A percentile compares a stretch with the other conserved stretches of the same genome.
Evolutionary conservation across 192 early-diverging fungal species (phyloP).

Genomic region (Umbelopsis isabellina): DNA sequence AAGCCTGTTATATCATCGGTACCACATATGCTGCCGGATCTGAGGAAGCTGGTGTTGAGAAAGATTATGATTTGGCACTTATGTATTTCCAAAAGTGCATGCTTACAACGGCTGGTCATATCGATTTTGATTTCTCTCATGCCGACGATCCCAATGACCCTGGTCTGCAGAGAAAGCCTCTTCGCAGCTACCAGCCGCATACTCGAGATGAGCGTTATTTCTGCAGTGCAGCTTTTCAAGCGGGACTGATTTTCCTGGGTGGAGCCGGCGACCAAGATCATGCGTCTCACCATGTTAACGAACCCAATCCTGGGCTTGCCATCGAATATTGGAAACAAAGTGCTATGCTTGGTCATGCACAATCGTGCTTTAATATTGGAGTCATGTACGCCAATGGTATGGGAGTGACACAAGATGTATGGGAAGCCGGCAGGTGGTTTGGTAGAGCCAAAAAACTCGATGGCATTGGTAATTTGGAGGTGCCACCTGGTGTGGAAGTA

Average conservation of each 20-base stretch:
- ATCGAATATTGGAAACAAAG: conserved; percentile 43
- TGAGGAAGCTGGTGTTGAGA: conserved; percentile 33
- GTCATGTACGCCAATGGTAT: conserved; percentile 40
- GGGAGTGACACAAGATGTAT: conserved; percentile 35
- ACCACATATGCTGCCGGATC: conserved; percentile 37
- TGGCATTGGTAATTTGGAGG: conserved; percentile 29
- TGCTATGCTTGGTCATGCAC: conserved; percentile 42
- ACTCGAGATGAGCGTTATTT: conserved; percentile 39
- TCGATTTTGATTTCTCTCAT: conserved; percentile 36
- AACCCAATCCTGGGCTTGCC: conserved; percentile 32
- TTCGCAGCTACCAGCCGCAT: conserved; percentile 36
- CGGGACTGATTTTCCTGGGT: conserved; percentile 40
- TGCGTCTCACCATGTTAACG: conserved; percentile 21
- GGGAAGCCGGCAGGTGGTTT: conserved; percentile 40
- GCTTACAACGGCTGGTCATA: conserved; percentile 36
- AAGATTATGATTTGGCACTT: conserved; percentile 35
- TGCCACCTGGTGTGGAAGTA: conserved; percentile 29
- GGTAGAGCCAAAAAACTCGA: conserved; percentile 41
- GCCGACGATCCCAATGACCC: conserved; percentile 13
- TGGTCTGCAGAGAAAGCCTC: conserved; percentile 13
- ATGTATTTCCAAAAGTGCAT: conserved; percentile 40
- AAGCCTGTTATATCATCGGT: conserved; percentile 43
- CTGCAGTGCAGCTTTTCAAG: conserved; percentile 42
- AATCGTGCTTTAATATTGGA: conserved; percentile 42
- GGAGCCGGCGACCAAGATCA: conserved; percentile 35